These are phyloP conservation scores for Endocalyx cinctus DNA, from an alignment of 2,329 filamentous ascomycete species.

Conservation along the genomic window DNA sequence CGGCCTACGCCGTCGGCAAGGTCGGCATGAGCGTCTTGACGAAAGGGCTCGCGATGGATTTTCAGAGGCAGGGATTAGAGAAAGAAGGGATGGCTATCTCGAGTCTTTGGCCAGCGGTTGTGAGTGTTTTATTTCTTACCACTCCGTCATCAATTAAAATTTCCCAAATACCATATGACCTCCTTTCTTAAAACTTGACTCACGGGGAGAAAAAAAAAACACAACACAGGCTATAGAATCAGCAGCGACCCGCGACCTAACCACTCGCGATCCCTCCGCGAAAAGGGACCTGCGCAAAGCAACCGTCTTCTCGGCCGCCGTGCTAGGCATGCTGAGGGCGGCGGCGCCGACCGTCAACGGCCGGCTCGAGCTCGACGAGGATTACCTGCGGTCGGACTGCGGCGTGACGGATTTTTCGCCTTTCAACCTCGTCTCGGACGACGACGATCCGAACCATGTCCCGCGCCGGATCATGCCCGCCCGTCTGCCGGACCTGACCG, in stretches of 20 bases:
- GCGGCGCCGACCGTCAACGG: slow-evolving; percentile 64
- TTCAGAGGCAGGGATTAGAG: slow-evolving; percentile 56
- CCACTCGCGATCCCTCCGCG: slow-evolving; percentile 38
- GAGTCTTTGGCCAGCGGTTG: slow-evolving; percentile 76
- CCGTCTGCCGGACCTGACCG: slow-evolving; percentile 62
- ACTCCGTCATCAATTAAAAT: no score
- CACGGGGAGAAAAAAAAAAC: no score
- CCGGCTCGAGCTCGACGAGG: slow-evolving; percentile 69
- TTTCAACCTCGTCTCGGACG: slow-evolving; percentile 64
- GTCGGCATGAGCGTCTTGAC: slow-evolving; percentile 78
- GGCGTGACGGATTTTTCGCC: slow-evolving; percentile 67
- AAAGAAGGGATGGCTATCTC: slow-evolving; percentile 66
- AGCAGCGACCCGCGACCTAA: slow-evolving; percentile 61
- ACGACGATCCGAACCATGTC: slow-evolving; percentile 15
- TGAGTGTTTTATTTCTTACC: slow-evolving; percentile 33
- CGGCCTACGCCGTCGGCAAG: slow-evolving; percentile 76
- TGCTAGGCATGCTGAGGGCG: slow-evolving; percentile 64
- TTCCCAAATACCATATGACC: no score
- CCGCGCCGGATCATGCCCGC: slow-evolving; percentile 77
- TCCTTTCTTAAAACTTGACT: no score
- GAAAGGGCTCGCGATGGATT: slow-evolving; percentile 80
- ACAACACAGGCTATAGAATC: slow-evolving; percentile 58
- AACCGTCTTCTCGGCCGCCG: slow-evolving; percentile 74
- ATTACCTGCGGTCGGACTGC: slow-evolving; percentile 63
- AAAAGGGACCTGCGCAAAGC: slow-evolving; percentile 60